A percentile compares a stretch with the other conserved stretches of the same genome.
Conservation (phyloP, 768 basidiomycete genomes). For the Macrolepiota dolichaula region DNA sequence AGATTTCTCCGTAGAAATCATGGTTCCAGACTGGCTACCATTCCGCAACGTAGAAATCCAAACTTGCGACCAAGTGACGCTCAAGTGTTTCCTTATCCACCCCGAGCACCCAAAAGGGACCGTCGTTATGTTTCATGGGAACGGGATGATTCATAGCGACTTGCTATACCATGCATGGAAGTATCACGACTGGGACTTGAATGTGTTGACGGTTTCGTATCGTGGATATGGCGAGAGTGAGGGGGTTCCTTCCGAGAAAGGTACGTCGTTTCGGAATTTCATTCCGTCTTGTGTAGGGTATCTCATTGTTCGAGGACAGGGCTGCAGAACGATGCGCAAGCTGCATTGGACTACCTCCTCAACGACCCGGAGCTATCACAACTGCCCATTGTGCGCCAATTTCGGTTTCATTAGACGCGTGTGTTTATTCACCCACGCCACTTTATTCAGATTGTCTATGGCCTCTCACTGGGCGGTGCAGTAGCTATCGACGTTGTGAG, state of each 20-base stretch:
- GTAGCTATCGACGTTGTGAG: constrained; percentile 82
- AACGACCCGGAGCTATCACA: constrained; percentile 53
- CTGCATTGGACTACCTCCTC: constrained; percentile 65
- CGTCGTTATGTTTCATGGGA: constrained; percentile 86
- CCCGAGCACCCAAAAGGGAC: constrained; percentile 43
- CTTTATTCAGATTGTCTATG: constrained; percentile 22
- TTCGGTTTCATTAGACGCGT: neutral
- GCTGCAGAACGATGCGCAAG: constrained; percentile 76
- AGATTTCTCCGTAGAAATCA: neutral
- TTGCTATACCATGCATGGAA: constrained; percentile 63
- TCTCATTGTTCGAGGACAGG: constrained; percentile 33
- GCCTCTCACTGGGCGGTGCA: constrained; percentile 83
- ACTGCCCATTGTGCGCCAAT: constrained; percentile 9
- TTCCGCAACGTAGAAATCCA: constrained; percentile 8
- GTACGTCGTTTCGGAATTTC: constrained; percentile 37
- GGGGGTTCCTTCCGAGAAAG: constrained; percentile 77
- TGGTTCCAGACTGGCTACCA: constrained; percentile 7
- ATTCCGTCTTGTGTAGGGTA: no score
- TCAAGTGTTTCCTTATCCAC: constrained; percentile 13
- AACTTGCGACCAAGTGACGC: constrained; percentile 10
- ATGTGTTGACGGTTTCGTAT: constrained; percentile 87
- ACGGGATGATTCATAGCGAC: constrained; percentile 72
- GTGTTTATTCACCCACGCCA: neutral
- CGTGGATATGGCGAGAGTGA: constrained; percentile 84
- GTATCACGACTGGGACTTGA: constrained; percentile 74